These are phyloP conservation scores for Diaporthe aspalathi DNA, from an alignment of 2,329 filamentous ascomycete species.

Conservation along the genomic window DNA sequence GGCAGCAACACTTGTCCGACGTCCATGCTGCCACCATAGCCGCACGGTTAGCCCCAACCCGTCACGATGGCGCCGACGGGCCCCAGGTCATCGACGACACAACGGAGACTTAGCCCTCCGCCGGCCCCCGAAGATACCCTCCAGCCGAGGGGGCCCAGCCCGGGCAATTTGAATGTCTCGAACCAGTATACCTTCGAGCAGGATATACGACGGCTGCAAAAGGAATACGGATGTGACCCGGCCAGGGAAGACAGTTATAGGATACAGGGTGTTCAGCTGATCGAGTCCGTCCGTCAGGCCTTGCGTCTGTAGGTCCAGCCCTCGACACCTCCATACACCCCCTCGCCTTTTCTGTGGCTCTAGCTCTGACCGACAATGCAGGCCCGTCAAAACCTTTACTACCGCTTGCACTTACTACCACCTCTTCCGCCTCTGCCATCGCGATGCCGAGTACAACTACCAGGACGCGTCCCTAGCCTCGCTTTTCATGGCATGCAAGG, in stretches of 20 bases:
- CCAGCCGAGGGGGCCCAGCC: conserved; percentile 53
- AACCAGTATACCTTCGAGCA: conserved; percentile 86
- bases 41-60: no score
- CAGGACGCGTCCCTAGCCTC: conserved; percentile 89
- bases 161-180: conserved; percentile 61
- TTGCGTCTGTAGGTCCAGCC: conserved; percentile 75
- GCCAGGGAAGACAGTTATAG: conserved; percentile 84
- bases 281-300: conserved; percentile 83
- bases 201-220: conserved; percentile 78
- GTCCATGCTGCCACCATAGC: not conserved
- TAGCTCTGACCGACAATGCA: conserved; percentile 47
- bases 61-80: conserved; percentile 36
- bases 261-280: conserved; percentile 87
- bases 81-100: conserved; percentile 32
- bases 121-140: conserved; percentile 28
- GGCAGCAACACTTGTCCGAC: not conserved
- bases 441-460: conserved; percentile 87
- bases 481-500: conserved; percentile 94
- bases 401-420: conserved; percentile 94
- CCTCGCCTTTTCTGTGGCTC: not conserved
- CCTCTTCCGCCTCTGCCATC: conserved; percentile 87
- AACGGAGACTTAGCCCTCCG: conserved; percentile 34
- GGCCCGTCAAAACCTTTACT: conserved; percentile 88
- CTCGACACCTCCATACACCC: not conserved
- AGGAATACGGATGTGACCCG: conserved; percentile 76